Evolutionary conservation across 1,284 basidiomycete species (phyloP).

Genomic region (Exobasidium rhododendri): DNA sequence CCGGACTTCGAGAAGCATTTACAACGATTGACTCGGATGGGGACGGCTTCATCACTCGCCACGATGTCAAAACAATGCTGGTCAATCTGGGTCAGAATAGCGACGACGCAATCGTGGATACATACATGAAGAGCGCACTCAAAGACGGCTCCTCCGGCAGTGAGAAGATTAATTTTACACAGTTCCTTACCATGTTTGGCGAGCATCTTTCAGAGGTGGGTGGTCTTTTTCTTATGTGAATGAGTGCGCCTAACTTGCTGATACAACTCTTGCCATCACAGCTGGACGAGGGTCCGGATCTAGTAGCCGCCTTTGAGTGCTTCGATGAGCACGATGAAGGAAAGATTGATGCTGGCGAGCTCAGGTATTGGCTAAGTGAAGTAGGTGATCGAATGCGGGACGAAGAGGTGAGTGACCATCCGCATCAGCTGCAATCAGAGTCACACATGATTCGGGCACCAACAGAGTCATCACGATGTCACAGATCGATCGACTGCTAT

Average conservation of each 20-base stretch:
- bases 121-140: constrained; percentile 6
- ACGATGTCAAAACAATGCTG: constrained; percentile 50
- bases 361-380: constrained; percentile 45
- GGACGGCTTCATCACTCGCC: constrained; percentile 52
- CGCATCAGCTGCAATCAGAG: background rate
- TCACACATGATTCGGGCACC: background rate
- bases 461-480: constrained; percentile 7
- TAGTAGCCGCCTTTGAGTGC: constrained; percentile 52
- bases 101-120: constrained; percentile 13
- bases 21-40: constrained; percentile 54
- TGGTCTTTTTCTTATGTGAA: background rate
- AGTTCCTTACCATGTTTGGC: constrained; percentile 53
- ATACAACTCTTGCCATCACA: constrained; percentile 20
- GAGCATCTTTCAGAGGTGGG: constrained; percentile 32
- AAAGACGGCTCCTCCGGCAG: constrained; percentile 12
- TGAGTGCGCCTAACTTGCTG: too few relatives aligned
- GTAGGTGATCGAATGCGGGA: constrained; percentile 48
- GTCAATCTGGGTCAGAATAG: constrained; percentile 41
- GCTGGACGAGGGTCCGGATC: constrained; percentile 40
- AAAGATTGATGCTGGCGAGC: constrained; percentile 35
- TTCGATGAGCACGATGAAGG: constrained; percentile 53
- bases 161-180: constrained; percentile 43
- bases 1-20: constrained; percentile 57
- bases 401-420: constrained; percentile 26
- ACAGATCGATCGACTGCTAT: constrained; percentile 40